phyloP scores from a whole-genome alignment of 768 basidiomycete species.

The Obba rivulosa region DNA sequence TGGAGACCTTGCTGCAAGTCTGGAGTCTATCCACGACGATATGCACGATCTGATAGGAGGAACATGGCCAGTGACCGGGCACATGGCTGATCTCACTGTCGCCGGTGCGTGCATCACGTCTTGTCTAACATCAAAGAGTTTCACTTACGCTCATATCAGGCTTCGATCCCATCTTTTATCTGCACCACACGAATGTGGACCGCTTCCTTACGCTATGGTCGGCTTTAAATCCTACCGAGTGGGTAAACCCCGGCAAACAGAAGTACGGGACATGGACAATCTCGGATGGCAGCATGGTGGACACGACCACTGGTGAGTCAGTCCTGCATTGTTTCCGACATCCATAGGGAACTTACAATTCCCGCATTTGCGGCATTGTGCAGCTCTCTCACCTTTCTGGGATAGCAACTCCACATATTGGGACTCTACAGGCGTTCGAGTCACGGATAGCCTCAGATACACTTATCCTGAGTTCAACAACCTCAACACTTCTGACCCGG shows the following conservation, averaged over 20 bases:
- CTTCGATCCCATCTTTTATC: slow-evolving; percentile 50
- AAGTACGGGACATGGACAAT: slow-evolving; percentile 11
- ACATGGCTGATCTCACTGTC: slow-evolving; percentile 35
- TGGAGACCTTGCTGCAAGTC: slow-evolving; percentile 17
- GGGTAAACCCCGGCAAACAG: slow-evolving; percentile 24
- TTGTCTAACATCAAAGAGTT: background rate
- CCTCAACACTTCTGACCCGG: slow-evolving; percentile 25
- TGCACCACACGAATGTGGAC: slow-evolving; percentile 52
- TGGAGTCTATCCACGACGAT: slow-evolving; percentile 45
- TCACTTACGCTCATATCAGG: slow-evolving; percentile 19
- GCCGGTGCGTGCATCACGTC: slow-evolving; percentile 26
- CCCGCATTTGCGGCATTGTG: no score
- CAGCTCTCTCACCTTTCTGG: slow-evolving; percentile 46
- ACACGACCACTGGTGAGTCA: slow-evolving; percentile 6
- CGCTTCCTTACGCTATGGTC: slow-evolving; percentile 46
- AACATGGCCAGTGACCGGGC: slow-evolving; percentile 34
- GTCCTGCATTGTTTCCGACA: no score
- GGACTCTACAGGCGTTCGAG: slow-evolving; percentile 27
- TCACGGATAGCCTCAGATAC: slow-evolving; percentile 34
- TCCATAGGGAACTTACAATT: no score
- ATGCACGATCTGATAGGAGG: slow-evolving; percentile 31
- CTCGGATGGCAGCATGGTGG: slow-evolving; percentile 6
- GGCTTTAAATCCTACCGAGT: slow-evolving; percentile 37
- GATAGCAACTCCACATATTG: slow-evolving; percentile 32
- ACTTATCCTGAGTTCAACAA: slow-evolving; percentile 48